phyloP scores from a whole-genome alignment of 2,329 filamentous ascomycete species.

The Aureobasidium sp. region DNA sequence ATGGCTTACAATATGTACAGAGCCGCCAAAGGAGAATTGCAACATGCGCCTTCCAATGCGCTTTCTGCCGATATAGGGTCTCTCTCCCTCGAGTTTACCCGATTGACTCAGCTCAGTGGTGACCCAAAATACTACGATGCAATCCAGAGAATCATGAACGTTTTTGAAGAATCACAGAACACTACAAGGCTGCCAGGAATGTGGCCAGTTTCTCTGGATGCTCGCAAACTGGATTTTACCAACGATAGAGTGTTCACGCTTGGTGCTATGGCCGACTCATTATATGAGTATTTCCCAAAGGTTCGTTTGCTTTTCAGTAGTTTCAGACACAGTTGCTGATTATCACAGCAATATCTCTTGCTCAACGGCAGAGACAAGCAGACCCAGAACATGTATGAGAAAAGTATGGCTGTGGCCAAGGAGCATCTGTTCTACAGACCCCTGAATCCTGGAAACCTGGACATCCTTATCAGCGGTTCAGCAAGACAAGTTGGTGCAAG shows the following conservation, averaged over 20 bases:
- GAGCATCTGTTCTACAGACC: constrained; percentile 40
- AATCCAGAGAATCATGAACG: constrained; percentile 50
- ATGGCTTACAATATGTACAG: constrained; percentile 3
- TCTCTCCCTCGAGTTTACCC: constrained; percentile 55
- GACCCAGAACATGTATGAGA: constrained; percentile 42
- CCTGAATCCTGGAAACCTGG: constrained; percentile 37
- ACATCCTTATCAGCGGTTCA: constrained; percentile 46
- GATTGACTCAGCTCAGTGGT: constrained; percentile 56
- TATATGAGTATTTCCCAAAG: constrained; percentile 31
- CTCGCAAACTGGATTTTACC: constrained; percentile 28
- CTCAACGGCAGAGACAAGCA: constrained; percentile 27
- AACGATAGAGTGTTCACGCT: constrained; percentile 27
- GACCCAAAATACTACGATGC: constrained; percentile 57
- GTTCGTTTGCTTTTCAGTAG: background rate
- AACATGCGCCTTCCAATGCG: constrained; percentile 28
- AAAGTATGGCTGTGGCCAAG: constrained; percentile 42
- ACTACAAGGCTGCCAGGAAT: constrained; percentile 53
- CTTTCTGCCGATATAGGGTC: constrained; percentile 51
- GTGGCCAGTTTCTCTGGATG: constrained; percentile 53
- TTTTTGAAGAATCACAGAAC: constrained; percentile 49
- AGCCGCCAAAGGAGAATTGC: constrained; percentile 20
- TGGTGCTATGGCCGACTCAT: constrained; percentile 29
- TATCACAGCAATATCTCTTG: constrained; percentile 19
- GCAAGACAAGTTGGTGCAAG: constrained; percentile 23
- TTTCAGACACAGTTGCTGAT: background rate